Conservation (phyloP, 2,329 filamentous ascomycete species). For the Alternaria tenuissima region DNA sequence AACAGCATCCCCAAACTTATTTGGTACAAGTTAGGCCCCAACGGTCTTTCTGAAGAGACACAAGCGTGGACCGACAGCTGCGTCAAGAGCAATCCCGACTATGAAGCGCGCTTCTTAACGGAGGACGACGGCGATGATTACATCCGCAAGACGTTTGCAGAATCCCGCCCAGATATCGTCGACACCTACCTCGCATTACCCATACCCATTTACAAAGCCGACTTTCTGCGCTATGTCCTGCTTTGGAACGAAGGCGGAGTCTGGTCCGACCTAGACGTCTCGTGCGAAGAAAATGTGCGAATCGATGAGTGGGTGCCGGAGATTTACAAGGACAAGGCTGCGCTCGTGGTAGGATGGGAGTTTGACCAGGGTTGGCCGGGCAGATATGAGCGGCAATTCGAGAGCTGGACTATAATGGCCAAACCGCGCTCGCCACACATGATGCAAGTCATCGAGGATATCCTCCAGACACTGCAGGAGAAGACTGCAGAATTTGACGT, state of each 20-base stretch:
- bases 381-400: conserved; percentile 35
- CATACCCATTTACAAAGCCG: conserved; percentile 53
- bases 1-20: conserved; percentile 42
- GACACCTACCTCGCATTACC: conserved; percentile 45
- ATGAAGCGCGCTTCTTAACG: conserved; percentile 42
- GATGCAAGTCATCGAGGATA: conserved; percentile 38
- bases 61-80: conserved; percentile 45
- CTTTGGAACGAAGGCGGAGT: conserved; percentile 53
- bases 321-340: conserved; percentile 38
- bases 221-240: conserved; percentile 56
- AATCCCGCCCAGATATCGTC: conserved; percentile 50
- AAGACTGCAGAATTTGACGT: conserved; percentile 24
- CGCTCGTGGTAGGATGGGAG: conserved; percentile 52
- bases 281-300: conserved; percentile 37
- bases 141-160: conserved; percentile 42
- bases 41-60: conserved; percentile 43
- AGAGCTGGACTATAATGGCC: conserved; percentile 44
- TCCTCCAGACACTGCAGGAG: conserved; percentile 25
- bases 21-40: conserved; percentile 54
- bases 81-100: conserved; percentile 38
- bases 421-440: conserved; percentile 35
- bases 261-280: conserved; percentile 55
- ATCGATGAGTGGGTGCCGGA: conserved; percentile 51
- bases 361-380: conserved; percentile 43
- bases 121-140: conserved; percentile 44